Percentiles rank a stretch among this genome's conserved stretches.
These are phyloP conservation scores for Nyctanthes arbortristis DNA, from an alignment of 257 asterid genomes.

Conservation along the genomic window DNA sequence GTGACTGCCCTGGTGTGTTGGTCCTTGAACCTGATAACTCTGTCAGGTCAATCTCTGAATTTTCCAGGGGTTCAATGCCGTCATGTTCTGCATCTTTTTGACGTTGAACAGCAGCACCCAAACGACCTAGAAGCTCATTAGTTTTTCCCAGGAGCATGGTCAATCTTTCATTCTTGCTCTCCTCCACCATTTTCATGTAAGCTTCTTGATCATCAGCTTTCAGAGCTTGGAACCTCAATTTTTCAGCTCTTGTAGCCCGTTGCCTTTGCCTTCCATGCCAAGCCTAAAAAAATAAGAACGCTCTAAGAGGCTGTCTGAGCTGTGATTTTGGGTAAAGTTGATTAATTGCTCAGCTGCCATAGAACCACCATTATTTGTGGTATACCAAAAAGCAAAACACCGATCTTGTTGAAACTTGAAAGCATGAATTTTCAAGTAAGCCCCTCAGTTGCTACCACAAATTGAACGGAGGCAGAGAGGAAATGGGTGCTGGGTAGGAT, in stretches of 20 bases:
- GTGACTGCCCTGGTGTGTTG: conserved; percentile 73
- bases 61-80: conserved; percentile 62
- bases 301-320: no score
- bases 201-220: conserved; percentile 99
- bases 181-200: conserved; percentile 98
- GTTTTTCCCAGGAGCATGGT: conserved; percentile 98
- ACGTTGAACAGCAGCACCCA: conserved; percentile 99
- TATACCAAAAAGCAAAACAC: no score
- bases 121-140: conserved; percentile 80
- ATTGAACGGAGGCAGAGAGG: no score
- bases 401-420: no score
- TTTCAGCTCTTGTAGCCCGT: conserved; percentile 95
- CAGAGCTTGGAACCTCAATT: conserved; percentile 94
- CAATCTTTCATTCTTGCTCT: conserved; percentile 94
- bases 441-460: no score
- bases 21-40: conserved; percentile 60
- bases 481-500: no score
- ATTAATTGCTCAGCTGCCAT: no score
- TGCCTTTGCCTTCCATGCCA: conserved; percentile 99
- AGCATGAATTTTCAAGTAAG: no score
- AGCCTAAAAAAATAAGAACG: conserved; percentile 50
- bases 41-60: conserved; percentile 54
- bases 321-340: no score
- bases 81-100: conserved; percentile 90
- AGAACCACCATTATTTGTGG: no score